Base-by-base conservation (phyloP, 495 filamentous ascomycete genomes). In the Xylaria acuta region DNA sequence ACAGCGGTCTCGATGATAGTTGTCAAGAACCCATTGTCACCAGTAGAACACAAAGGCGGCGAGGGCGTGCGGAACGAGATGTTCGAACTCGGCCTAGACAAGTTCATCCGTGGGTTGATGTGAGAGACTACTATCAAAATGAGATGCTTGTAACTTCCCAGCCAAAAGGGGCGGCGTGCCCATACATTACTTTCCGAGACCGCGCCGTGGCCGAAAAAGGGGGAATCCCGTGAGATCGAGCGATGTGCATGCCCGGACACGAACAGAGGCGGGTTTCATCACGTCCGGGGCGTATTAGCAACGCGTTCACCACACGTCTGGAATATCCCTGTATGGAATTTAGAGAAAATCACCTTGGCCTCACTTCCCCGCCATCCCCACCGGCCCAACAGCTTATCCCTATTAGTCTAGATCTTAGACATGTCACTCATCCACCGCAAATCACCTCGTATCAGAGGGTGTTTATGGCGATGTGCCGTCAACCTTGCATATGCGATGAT, bases 11-110 rank as follows among this genome's bases (percentile, higher is more conserved):
- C 14, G 0, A 43, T 5, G 5, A 40, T 75, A 95, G 95, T 98
- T 41, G 94, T 97, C 72, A 98, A 98, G 77, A 98, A 97, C 72
- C 95, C 95, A 1, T 85, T 98, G 22, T 93, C 94, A 25, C 95
- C 95, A 20, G 88, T 91, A 34, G 95, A 98, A 81, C 95, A 98
- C 82, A 91, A 92, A 43, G 91, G 92, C 47, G 95, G 95, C 45
- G 86, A 92, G 41, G 95, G 95, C 16, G 95, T 98, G 49, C 93
- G 90, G 74, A 97, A 97, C 79, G 95, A 98, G 84, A 85, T 98
- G 72, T 98, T 98, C 79, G 95, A 98, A 81, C 84, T 93, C 72
- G 95, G 93, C 3, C 81, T 98, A 69, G 96, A 98, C 75, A 91
- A 94, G 76, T 97, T 97, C 74, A 87, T 96, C 18, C 77, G 85